Conservation (phyloP, 371 early-diverging fungal species). For the Modicella reniformis region DNA sequence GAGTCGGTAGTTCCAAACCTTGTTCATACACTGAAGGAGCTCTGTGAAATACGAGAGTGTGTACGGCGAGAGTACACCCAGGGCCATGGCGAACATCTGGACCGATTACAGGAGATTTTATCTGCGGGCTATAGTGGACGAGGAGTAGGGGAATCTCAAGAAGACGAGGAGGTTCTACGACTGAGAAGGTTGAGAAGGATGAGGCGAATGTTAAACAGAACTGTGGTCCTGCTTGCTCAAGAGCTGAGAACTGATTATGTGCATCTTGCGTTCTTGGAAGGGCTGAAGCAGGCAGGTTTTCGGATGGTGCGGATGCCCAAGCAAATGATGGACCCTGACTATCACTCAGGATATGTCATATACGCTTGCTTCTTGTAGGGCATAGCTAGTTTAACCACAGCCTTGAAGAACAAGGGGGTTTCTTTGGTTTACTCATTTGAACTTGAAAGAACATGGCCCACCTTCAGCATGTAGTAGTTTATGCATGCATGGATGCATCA, state of each 20-base stretch:
- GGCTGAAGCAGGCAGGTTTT: conserved; percentile 36
- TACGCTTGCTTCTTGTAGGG: conserved; percentile 35
- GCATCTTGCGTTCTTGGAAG: conserved; percentile 40
- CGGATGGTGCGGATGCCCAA: conserved; percentile 38
- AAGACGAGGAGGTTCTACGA: background rate
- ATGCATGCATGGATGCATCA: too few species aligned
- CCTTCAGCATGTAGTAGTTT: too few species aligned
- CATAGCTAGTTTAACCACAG: background rate
- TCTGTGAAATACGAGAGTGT: conserved; percentile 33
- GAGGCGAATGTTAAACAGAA: conserved; percentile 15
- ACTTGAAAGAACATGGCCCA: background rate
- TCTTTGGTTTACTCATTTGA: background rate
- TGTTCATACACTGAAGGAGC: conserved; percentile 27
- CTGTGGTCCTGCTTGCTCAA: conserved; percentile 39
- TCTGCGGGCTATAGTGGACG: background rate
- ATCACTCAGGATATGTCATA: conserved; percentile 47
- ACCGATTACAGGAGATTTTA: conserved; percentile 9
- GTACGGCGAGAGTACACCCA: conserved; percentile 7
- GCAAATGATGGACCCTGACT: conserved; percentile 35
- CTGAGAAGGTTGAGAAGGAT: background rate
- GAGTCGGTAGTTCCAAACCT: conserved; percentile 43
- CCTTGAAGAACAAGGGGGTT: background rate
- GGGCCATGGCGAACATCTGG: conserved; percentile 19
- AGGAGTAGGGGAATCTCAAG: too few species aligned
- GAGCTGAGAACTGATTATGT: conserved; percentile 48